Conservation (phyloP, 768 basidiomycete genomes). For the Leccinum subtestaceum region DNA sequence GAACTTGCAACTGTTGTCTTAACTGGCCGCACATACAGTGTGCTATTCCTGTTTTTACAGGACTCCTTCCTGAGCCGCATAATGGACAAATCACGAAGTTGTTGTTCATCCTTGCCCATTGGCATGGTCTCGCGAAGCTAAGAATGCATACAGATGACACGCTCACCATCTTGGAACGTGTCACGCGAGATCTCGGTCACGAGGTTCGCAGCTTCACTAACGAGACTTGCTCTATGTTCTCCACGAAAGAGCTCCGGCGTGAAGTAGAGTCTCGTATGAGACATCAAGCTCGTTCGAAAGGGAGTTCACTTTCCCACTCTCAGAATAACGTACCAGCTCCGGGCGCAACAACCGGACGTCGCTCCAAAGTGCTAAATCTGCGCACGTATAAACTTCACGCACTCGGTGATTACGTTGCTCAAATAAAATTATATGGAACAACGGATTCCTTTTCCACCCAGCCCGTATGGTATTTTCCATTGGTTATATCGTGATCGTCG, state of each 20-base stretch:
- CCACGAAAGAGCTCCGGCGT: too few species aligned
- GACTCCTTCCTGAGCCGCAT: background rate
- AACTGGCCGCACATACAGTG: background rate
- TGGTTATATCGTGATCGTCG: too few species aligned
- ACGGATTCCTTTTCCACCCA: background rate
- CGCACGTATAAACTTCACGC: background rate
- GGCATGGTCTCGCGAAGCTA: background rate
- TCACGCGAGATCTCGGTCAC: background rate
- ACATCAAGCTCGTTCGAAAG: too few species aligned
- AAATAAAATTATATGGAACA: background rate
- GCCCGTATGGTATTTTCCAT: too few species aligned
- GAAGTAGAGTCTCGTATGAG: too few species aligned
- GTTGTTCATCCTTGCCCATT: background rate
- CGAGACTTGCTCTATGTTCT: too few species aligned
- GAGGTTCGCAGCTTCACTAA: fast-evolving
- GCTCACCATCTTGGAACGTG: background rate
- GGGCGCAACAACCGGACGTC: too few species aligned
- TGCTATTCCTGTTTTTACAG: background rate
- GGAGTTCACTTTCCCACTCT: too few species aligned
- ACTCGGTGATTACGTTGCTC: background rate
- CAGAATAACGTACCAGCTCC: too few species aligned
- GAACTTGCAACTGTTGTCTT: background rate
- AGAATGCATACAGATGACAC: background rate
- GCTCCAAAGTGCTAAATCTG: background rate
- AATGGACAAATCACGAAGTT: background rate